Evolutionary conservation across 106 monocot genomes (phyloP), one percentile per base, ranked within the genome.

Genomic region (Narthecium ossifragum): DNA sequence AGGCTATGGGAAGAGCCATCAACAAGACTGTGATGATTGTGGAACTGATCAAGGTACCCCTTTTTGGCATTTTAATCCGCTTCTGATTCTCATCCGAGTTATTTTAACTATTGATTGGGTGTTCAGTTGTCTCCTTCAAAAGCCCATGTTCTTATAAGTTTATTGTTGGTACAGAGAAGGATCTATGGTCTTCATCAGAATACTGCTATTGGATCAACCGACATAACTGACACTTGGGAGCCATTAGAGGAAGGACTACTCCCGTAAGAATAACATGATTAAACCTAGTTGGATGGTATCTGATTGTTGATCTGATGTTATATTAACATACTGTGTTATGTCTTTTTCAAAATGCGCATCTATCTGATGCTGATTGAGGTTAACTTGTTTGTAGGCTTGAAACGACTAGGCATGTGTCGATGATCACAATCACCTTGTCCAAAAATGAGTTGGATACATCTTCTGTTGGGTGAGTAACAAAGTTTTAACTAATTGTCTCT

Each of bases 1-100:
- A 92, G 62, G 92, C 92, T 12, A 92, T 92, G 92, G 92, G 92
- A 65, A 83, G 87, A 75, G 87, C 92, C 27, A 92, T 92, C 30
- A 92, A 84, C 60, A 92, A 92, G 26, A 92, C 92, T 40, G 78
- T 92, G 8, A 84, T 78, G 84, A 73, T 92, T 47, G 92, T 81
- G 40, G 92, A 92, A 47, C 60, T 92, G 51, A 84, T 92, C 32
- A 87, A 92, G 90, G 90, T 83, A 61, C 33, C 21, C 38, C 46
- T 29, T 43, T 39, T 55, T 13, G 6, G 11, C 11, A 13, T 43
- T 28, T 41, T 31, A 13, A 24, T 27, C 29, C 29, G 1, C 26
- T 22, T 53, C 18, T 40, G 15, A 6, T 67, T 59, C 34, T 59
- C 40, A 0, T 56, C 45, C 37, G 24, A n/a, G 20, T 29, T 43